Percentiles rank a stretch among this genome's conserved stretches.
Conservation (phyloP, 345 rosid species). For the Pugionium cornutum region DNA sequence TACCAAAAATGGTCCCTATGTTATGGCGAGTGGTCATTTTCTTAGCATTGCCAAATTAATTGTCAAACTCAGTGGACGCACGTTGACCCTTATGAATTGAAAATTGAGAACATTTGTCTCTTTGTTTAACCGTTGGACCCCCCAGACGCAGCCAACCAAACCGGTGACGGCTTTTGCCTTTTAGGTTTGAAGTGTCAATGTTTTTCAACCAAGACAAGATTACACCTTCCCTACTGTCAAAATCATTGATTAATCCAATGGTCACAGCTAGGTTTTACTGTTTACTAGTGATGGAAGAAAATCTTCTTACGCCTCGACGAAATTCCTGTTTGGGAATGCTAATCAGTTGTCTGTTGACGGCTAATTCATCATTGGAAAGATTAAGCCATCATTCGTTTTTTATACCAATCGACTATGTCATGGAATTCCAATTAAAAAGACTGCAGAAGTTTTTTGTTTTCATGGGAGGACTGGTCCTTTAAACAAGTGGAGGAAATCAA, state of each 20-base stretch:
- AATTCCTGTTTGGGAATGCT: too few relatives aligned
- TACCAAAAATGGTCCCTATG: slow-evolving; percentile 29
- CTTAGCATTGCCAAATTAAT: slow-evolving; percentile 28
- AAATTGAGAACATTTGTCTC: slow-evolving; percentile 35
- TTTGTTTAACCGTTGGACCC: slow-evolving; percentile 40
- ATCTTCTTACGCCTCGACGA: too few relatives aligned
- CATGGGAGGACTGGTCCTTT: not conserved
- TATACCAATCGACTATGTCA: too few relatives aligned
- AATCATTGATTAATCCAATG: slow-evolving; percentile 28
- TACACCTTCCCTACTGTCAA: slow-evolving; percentile 18
- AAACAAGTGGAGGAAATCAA: not conserved
- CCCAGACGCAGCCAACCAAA: slow-evolving; percentile 28
- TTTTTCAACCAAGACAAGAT: slow-evolving; percentile 18
- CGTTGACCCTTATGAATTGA: slow-evolving; percentile 39
- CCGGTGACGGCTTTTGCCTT: slow-evolving; percentile 32
- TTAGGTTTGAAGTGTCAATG: slow-evolving; percentile 24
- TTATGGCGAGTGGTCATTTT: slow-evolving; percentile 37
- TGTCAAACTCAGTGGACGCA: slow-evolving; percentile 36
- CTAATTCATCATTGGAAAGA: too few relatives aligned
- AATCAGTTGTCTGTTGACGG: too few relatives aligned
- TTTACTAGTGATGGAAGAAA: too few relatives aligned
- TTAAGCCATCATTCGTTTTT: too few relatives aligned
- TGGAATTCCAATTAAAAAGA: too few relatives aligned
- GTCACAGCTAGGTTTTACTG: not conserved
- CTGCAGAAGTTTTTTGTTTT: too few relatives aligned